Percentiles rank a stretch among this genome's conserved stretches.
Conservation (phyloP, 768 basidiomycete species). For the Tulasnella sp. region DNA sequence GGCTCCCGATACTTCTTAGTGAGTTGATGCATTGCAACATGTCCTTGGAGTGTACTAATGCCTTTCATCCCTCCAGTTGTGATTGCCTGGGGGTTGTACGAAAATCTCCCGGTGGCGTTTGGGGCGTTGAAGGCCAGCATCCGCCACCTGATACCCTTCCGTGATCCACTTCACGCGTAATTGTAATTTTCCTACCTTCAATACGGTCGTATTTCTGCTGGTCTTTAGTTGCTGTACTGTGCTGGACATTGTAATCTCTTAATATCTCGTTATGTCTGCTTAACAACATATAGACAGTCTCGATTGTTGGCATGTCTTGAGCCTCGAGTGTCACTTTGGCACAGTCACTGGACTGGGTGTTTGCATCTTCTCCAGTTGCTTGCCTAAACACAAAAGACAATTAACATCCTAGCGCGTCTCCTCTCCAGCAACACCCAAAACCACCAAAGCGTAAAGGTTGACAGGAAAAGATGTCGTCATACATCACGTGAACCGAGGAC, state of each 20-base stretch:
- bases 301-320: not conserved
- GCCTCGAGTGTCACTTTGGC: no score
- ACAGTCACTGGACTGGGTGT: no score
- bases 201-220: not conserved
- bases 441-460: no score
- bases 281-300: conserved; percentile 2
- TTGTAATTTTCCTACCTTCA: not conserved
- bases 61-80: conserved; percentile 31
- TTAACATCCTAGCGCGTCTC: no score
- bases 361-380: no score
- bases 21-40: conserved; percentile 36
- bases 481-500: no score
- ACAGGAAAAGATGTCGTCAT: no score
- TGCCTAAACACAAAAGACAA: no score
- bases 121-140: conserved; percentile 12
- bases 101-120: conserved; percentile 29
- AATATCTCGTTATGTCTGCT: conserved; percentile 5
- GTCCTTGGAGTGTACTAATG: not conserved
- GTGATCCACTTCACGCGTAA: conserved; percentile 12
- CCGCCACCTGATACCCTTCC: conserved; percentile 19
- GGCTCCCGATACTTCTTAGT: conserved; percentile 81
- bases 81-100: conserved; percentile 33
- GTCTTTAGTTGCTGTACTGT: not conserved
- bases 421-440: no score
- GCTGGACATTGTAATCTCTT: conserved; percentile 8